A percentile compares a stretch with the other conserved stretches of the same genome.
phyloP scores from a whole-genome alignment of 768 basidiomycete genomes.

The Tulasnella sp. region DNA sequence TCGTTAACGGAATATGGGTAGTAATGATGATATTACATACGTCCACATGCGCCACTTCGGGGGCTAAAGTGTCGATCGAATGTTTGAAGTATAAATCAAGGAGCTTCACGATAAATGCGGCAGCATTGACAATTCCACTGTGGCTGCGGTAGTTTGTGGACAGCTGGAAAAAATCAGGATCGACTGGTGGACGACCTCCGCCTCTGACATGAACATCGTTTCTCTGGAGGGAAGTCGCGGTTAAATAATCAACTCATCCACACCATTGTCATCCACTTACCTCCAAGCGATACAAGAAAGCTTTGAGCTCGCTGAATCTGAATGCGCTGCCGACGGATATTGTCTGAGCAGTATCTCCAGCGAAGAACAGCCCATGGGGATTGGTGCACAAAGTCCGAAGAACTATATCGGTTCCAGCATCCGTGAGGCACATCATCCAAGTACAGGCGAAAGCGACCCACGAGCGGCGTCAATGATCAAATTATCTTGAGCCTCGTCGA shows the following conservation, averaged over 20 bases:
- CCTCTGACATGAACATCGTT: background rate
- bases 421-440: background rate
- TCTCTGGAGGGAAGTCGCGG: background rate
- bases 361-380: constrained; percentile 23
- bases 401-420: background rate
- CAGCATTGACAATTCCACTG: constrained; percentile 22
- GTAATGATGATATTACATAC: constrained; percentile 39
- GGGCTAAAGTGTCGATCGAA: constrained; percentile 19
- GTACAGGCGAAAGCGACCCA: background rate
- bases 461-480: constrained; percentile 52
- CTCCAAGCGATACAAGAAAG: constrained; percentile 12
- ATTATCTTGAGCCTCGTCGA: constrained; percentile 73
- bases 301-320: constrained; percentile 23
- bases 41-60: constrained; percentile 42
- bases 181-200: background rate
- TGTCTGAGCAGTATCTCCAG: constrained; percentile 36
- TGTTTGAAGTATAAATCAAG: constrained; percentile 13
- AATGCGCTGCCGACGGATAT: constrained; percentile 20
- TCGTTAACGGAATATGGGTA: constrained; percentile 33
- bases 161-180: constrained; percentile 20
- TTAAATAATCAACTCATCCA: background rate
- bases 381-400: constrained; percentile 11
- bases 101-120: constrained; percentile 12
- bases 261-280: background rate
- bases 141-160: constrained; percentile 28